Conservation (phyloP, 441 rosid species). For the Populus tomentosa region DNA sequence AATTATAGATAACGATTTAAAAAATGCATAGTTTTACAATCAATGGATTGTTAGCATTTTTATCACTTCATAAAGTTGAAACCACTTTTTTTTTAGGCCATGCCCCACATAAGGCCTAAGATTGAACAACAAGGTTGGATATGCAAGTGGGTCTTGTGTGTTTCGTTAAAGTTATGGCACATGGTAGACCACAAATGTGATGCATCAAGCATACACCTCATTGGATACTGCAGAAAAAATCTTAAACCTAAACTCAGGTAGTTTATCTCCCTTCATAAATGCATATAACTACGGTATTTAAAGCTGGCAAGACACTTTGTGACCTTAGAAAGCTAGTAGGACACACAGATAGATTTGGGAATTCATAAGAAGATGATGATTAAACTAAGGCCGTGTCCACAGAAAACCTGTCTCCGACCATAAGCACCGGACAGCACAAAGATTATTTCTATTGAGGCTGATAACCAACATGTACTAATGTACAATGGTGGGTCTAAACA, state of each 20-base stretch:
- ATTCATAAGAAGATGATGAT: conserved; percentile 14
- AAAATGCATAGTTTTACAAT: not conserved
- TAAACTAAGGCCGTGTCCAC: conserved; percentile 19
- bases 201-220: conserved; percentile 28
- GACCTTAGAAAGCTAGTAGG: not conserved
- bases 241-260: conserved; percentile 2
- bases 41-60: not conserved
- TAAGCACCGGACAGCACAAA: conserved; percentile 6
- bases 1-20: not conserved
- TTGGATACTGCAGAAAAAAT: conserved; percentile 21
- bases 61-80: conserved; percentile 12
- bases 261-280: conserved; percentile 15
- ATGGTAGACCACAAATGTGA: conserved; percentile 30
- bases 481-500: conserved; percentile 29
- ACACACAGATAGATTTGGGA: not conserved
- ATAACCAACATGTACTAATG: conserved; percentile 17
- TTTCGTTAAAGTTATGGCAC: conserved; percentile 29
- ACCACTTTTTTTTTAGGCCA: conserved; percentile 7
- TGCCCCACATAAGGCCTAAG: conserved; percentile 12
- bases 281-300: conserved; percentile 8
- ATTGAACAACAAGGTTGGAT: conserved; percentile 25
- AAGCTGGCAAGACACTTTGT: conserved; percentile 5
- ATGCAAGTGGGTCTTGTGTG: conserved; percentile 37
- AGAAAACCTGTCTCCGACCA: conserved; percentile 25
- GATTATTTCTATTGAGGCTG: conserved; percentile 4